Evolutionary conservation across 176 grass and related monocot species (phyloP), one percentile per base, ranked within the genome.

Genomic region (Aegilops tauschii): DNA sequence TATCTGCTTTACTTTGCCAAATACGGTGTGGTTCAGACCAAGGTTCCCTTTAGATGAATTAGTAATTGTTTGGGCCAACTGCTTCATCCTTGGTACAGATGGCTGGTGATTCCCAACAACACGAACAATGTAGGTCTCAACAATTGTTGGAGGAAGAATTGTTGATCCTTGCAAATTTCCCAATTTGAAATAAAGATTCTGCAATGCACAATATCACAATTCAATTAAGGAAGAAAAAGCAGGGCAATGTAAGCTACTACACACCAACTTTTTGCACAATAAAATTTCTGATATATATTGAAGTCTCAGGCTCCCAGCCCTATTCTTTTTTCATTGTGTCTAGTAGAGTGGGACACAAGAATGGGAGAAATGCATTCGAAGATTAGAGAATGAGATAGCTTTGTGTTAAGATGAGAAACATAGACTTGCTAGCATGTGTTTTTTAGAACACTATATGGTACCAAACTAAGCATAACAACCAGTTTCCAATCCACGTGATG

Each of bases 11-110:
- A 99, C 97, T 84, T 32, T 92, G 34, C 97, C 97, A 85, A 99
- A 99, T 58, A 94, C 84, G 23, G 94, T 99, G 52, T 97, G 87
- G 86, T 99, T 99, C 62, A 99, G 81, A 74, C 97, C 97, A 35
- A 99, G 92, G 74, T 99, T 99, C 73, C 85, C 92, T n/a, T 89
- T 94, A 89, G 97, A 96, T 82, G 97, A 99, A 91, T 97, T 93
- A 59, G 89, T 86, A 67, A 99, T 97, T 65, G 89, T 99, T 32
- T 93, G 88, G 4, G 97, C 97, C 80, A 99, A 80, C 90, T 99
- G 97, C 65, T 94, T 93, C 89, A 98, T 87, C 87, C 97, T 95
- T 88, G 90, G 90, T 54, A 91, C 86, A 63, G 92, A 97, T 65
- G 90, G 94, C 83, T 93, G 87, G 18, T 92, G 85, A 90, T 97